Evolutionary conservation across 106 monocot genomes (phyloP), one percentile per base, ranked within the genome.

Genomic region (Dendrobium catenatum): DNA sequence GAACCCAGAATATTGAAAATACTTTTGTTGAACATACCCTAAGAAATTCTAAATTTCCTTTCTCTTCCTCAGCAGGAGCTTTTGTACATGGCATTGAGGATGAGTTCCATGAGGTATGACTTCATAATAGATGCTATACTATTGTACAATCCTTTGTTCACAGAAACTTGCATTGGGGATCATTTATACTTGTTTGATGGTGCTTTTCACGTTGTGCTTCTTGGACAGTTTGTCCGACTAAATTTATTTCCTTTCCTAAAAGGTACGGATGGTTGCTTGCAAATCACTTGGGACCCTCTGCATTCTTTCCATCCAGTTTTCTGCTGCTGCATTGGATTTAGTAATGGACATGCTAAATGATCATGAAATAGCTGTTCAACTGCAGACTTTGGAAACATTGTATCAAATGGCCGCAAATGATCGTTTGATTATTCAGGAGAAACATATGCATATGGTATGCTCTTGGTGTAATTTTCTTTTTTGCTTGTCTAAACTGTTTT

Each of bases 21-120:
- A 41, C 42, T 55, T 56, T 88, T 74, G n/a, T 48, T 79, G 79
- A 82, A 76, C 43, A 16, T 73, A 55, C 47, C 80, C 49, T 70
- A 19, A 76, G 85, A 77, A 84, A 73, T 74, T 86, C 74, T 42
- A 84, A 88, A 82, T 84, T 68, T 31, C 58, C 75, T 73, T 42
- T 84, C 72, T 83, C 92, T 79, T 75, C 79, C 75, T 91, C 91
- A 24, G 89, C 92, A 67, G 97, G 97, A 49, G 88, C 87, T 77
- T 98, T 92, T 82, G 67, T 94, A 0, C 97, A 98, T 81, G 97
- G 94, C 17, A 83, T 98, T 78, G 97, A 98, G 83, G 97, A 98
- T 88, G 97, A 98, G 78, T 94, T 88, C 81, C 80, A 85, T 88
- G 88, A 98, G 92, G 97, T 94, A 87, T 78, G 24, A 8, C 9